phyloP scores from a whole-genome alignment of 495 filamentous ascomycete species.

The Halenospora varia region DNA sequence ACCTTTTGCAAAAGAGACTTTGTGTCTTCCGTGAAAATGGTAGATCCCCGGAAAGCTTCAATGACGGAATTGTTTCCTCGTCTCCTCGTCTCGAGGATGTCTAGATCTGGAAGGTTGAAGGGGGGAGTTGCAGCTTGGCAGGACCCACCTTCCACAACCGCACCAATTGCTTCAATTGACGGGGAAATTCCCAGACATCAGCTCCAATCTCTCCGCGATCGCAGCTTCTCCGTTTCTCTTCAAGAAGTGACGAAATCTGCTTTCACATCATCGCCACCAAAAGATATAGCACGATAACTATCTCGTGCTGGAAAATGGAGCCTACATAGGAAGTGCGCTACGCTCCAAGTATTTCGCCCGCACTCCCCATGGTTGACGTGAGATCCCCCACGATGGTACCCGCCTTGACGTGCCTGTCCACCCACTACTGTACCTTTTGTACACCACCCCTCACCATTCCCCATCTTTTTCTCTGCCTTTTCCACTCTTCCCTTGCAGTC shows the following conservation, averaged over 20 bases:
- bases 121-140: no score
- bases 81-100: no score
- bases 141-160: background rate
- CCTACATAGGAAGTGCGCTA: background rate
- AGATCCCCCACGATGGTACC: background rate
- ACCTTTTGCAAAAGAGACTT: no score
- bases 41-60: no score
- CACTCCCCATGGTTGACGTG: background rate
- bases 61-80: no score
- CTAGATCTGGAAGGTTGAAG: no score
- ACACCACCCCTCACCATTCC: background rate
- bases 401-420: background rate
- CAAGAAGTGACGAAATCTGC: background rate
- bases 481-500: slow-evolving; percentile 4
- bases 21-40: no score
- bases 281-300: background rate
- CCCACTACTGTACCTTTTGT: background rate
- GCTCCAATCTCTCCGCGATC: background rate
- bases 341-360: background rate
- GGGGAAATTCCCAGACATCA: background rate
- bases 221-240: background rate
- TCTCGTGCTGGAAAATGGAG: background rate
- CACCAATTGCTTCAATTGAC: background rate
- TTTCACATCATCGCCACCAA: background rate
- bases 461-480: slow-evolving; percentile 4